Evolutionary conservation across 257 asterid genomes (phyloP).

Genomic region (Catharanthus roseus): DNA sequence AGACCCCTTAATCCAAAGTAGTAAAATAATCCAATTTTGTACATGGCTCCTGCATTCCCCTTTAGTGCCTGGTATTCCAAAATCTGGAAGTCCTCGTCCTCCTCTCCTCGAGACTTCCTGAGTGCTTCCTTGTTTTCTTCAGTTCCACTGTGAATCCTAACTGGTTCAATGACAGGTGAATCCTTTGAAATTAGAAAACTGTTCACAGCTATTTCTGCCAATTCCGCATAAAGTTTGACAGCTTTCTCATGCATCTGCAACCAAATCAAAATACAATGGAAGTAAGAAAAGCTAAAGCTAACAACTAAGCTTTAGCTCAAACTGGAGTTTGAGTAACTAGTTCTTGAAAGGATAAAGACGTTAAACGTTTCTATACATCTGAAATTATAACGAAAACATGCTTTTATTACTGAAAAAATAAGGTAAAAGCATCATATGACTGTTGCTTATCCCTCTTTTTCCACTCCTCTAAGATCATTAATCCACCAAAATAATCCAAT

Average conservation of each 20-base stretch:
- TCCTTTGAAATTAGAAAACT: slow-evolving; percentile 91
- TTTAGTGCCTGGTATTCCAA: slow-evolving; percentile 93
- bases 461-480: background rate
- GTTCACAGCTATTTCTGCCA: slow-evolving; percentile 90
- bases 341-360: background rate
- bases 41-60: slow-evolving; percentile 97
- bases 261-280: slow-evolving; percentile 8
- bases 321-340: background rate
- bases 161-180: slow-evolving; percentile 88
- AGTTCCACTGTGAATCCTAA: slow-evolving; percentile 94
- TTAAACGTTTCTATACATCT: too few relatives aligned
- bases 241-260: slow-evolving; percentile 95
- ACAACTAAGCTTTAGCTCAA: background rate
- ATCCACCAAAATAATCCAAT: background rate
- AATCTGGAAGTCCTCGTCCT: slow-evolving; percentile 96
- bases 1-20: slow-evolving; percentile 96
- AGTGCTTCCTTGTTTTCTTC: slow-evolving; percentile 97
- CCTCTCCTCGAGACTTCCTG: slow-evolving; percentile 94
- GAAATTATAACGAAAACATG: background rate
- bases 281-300: background rate
- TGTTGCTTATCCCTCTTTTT: background rate
- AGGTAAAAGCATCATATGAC: background rate
- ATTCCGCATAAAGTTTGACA: slow-evolving; percentile 78
- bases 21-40: slow-evolving; percentile 79
- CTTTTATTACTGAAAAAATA: background rate